These are phyloP conservation scores for Pholiota microspora DNA, from an alignment of 768 basidiomycete species.

Conservation along the genomic window DNA sequence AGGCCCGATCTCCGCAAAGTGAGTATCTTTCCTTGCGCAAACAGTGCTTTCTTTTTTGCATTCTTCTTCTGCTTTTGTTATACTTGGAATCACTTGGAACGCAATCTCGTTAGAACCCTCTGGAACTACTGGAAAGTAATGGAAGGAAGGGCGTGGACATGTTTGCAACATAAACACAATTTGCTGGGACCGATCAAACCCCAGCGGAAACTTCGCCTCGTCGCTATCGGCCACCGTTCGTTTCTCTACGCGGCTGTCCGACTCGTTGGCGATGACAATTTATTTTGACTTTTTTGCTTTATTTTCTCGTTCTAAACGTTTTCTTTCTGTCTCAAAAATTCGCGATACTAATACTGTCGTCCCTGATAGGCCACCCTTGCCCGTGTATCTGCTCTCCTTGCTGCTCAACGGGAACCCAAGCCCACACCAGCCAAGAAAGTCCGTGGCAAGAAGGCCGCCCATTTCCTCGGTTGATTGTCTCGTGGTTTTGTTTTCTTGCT, in stretches of 20 bases:
- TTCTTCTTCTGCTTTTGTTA: conserved; percentile 12
- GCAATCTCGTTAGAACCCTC: conserved; percentile 95
- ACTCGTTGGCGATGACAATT: conserved; percentile 72
- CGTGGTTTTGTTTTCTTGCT: conserved; percentile 22
- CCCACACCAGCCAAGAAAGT: conserved; percentile 63
- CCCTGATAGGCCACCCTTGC: conserved; percentile 64
- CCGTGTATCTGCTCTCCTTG: conserved; percentile 70
- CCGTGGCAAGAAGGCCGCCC: conserved; percentile 64
- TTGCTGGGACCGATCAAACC: conserved; percentile 61
- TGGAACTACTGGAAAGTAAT: conserved; percentile 59
- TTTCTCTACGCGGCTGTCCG: conserved; percentile 57
- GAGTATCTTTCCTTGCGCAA: conserved; percentile 30
- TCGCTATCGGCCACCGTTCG: conserved; percentile 80
- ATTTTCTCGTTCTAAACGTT: conserved; percentile 10
- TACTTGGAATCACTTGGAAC: conserved; percentile 10
- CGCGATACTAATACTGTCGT: conserved; percentile 26
- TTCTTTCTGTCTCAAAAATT: conserved; percentile 14
- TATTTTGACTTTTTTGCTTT: conserved; percentile 11
- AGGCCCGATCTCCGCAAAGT: conserved; percentile 77
- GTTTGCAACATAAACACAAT: conserved; percentile 75
- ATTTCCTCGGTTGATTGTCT: conserved; percentile 24
- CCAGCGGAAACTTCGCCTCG: conserved; percentile 55
- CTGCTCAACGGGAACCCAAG: conserved; percentile 72
- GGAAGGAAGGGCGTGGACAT: conserved; percentile 93
- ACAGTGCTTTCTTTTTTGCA: conserved; percentile 15